Conservation (phyloP, 306 rosid genomes). For the Urtica urens region DNA sequence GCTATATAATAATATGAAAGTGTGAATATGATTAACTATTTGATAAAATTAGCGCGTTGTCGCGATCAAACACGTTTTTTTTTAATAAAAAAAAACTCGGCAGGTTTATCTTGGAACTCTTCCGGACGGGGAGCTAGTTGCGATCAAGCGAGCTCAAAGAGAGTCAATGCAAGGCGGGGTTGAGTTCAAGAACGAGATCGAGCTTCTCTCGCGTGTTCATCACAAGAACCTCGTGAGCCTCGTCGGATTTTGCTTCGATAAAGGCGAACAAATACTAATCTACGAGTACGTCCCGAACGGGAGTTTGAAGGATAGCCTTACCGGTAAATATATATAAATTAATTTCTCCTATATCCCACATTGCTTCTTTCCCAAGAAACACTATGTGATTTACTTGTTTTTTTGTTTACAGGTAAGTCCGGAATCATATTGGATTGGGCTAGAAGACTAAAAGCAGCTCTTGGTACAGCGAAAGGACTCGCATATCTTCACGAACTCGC, state of each 20-base stretch:
- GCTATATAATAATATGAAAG: too few relatives aligned
- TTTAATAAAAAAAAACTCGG: too few relatives aligned
- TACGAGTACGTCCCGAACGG: conserved; percentile 72
- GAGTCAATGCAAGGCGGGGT: conserved; percentile 63
- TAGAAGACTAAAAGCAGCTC: conserved; percentile 49
- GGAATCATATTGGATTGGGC: conserved; percentile 68
- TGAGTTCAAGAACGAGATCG: conserved; percentile 79
- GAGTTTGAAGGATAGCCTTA: conserved; percentile 44
- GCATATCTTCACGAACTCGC: conserved; percentile 71
- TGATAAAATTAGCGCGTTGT: too few relatives aligned
- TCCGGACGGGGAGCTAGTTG: conserved; percentile 48
- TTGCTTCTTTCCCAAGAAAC: not conserved
- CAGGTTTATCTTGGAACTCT: conserved; percentile 63
- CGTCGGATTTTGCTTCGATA: conserved; percentile 64
- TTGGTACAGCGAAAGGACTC: conserved; percentile 72
- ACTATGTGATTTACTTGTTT: not conserved
- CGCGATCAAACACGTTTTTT: too few relatives aligned
- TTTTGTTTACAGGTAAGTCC: conserved; percentile 39
- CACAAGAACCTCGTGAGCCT: conserved; percentile 75
- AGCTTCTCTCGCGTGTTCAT: conserved; percentile 80
- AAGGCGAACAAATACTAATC: conserved; percentile 76
- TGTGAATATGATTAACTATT: too few relatives aligned
- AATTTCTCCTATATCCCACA: not conserved
- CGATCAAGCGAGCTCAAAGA: conserved; percentile 53
- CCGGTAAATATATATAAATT: conserved; percentile 43